These are phyloP conservation scores for Rubus idaeus DNA, from an alignment of 306 rosid species.

Conservation along the genomic window DNA sequence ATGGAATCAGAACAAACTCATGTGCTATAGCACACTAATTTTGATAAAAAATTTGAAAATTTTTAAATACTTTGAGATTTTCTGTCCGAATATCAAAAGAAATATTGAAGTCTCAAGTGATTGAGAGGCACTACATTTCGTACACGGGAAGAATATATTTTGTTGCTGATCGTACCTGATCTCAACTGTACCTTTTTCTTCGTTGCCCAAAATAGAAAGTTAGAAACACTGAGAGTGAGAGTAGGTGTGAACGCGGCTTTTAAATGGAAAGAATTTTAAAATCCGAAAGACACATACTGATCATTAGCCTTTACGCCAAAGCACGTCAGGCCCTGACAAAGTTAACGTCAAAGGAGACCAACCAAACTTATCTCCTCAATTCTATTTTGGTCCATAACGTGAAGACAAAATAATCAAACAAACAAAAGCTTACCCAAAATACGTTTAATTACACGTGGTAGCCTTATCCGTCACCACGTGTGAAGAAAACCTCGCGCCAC, in stretches of 20 bases:
- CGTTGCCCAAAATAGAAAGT: not conserved
- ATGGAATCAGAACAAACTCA: no score
- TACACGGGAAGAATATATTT: no score
- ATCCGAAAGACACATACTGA: not conserved
- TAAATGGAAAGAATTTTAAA: not conserved
- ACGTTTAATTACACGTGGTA: slow-evolving; percentile 20
- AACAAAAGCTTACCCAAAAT: not conserved
- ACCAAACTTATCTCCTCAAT: not conserved
- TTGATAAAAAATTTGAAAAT: no score
- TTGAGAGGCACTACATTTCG: no score
- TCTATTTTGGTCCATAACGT: slow-evolving; percentile 8
- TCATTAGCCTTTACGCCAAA: slow-evolving; percentile 9
- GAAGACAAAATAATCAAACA: not conserved
- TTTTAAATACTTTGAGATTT: no score
- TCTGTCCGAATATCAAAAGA: no score
- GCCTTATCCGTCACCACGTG: slow-evolving; percentile 19
- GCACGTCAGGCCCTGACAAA: slow-evolving; percentile 8
- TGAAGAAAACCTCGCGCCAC: not conserved
- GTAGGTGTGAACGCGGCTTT: not conserved
- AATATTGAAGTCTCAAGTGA: no score
- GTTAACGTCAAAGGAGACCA: not conserved
- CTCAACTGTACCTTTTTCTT: not conserved
- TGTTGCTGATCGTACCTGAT: not conserved
- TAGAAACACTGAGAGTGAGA: not conserved
- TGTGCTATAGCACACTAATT: no score